Percentiles rank a stretch among this genome's conserved stretches.
These are phyloP conservation scores for Diaporthe australafricana DNA, from an alignment of 2,329 filamentous ascomycete species.

Conservation along the genomic window DNA sequence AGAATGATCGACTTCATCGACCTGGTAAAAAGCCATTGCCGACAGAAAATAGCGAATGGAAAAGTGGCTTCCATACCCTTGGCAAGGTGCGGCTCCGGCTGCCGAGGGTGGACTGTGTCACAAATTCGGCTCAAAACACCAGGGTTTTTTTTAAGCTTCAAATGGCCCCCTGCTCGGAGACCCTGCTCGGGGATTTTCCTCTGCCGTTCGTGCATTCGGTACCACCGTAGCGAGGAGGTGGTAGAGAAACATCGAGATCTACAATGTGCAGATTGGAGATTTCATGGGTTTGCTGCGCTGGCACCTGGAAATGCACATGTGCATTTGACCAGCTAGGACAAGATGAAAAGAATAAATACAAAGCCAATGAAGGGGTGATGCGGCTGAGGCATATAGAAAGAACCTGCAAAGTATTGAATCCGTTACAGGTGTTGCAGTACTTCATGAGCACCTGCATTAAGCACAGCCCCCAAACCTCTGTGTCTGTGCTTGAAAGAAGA, in stretches of 20 bases:
- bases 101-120: constrained; percentile 22
- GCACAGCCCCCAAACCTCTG: no score
- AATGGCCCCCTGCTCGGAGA: constrained; percentile 10
- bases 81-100: neutral
- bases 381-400: no score
- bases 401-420: no score
- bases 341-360: no score
- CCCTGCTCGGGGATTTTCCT: constrained; percentile 11
- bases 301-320: neutral
- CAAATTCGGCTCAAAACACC: constrained; percentile 24
- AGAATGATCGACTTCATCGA: neutral
- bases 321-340: no score
- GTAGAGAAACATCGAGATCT: neutral
- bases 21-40: neutral
- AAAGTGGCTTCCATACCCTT: constrained; percentile 1
- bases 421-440: no score
- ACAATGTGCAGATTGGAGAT: neutral
- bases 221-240: neutral
- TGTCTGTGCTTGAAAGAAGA: no score
- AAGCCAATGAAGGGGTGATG: no score
- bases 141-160: constrained; percentile 20
- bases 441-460: no score
- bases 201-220: constrained; percentile 20
- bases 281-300: neutral
- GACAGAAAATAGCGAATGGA: neutral